Evolutionary conservation across 306 rosid species (phyloP).

Genomic region (Cucumis hystrix): DNA sequence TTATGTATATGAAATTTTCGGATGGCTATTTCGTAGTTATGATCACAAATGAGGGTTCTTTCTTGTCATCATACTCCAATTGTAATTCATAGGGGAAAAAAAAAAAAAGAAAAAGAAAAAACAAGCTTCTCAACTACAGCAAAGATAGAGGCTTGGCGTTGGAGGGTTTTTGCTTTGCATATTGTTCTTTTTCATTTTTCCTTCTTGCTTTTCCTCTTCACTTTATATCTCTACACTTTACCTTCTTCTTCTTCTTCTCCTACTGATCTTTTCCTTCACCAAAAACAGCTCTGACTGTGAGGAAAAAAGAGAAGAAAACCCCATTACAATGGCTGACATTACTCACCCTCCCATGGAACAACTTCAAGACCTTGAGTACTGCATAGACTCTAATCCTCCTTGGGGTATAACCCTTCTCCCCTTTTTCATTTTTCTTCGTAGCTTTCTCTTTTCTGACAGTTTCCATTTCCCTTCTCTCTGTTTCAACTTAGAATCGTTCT

Average conservation of each 20-base stretch:
- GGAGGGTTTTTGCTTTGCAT: slow-evolving; percentile 32
- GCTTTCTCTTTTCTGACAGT: neutral
- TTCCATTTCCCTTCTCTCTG: neutral
- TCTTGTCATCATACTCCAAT: neutral
- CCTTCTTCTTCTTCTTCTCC: slow-evolving; percentile 39
- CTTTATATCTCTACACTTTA: slow-evolving; percentile 48
- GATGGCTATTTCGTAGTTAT: slow-evolving; percentile 15
- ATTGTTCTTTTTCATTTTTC: slow-evolving; percentile 15
- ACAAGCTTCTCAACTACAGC: slow-evolving; percentile 19
- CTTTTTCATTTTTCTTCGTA: slow-evolving; percentile 2
- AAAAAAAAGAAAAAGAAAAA: neutral
- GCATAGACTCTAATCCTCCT: slow-evolving; percentile 97
- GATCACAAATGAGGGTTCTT: slow-evolving; percentile 7
- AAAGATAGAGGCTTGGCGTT: slow-evolving; percentile 11
- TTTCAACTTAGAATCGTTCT: neutral
- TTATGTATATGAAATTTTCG: neutral
- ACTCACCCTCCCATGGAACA: slow-evolving; percentile 96
- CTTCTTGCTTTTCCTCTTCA: slow-evolving; percentile 21
- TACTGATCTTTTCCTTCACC: slow-evolving; percentile 1
- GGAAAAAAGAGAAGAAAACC: neutral
- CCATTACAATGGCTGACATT: slow-evolving; percentile 82
- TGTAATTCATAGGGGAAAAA: neutral
- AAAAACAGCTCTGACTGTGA: slow-evolving; percentile 14
- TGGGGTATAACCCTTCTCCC: slow-evolving; percentile 46
- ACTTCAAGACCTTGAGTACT: slow-evolving; percentile 95